These are phyloP conservation scores for Solanum appendiculatum DNA, from an alignment of 257 asterid species.

Conservation along the genomic window DNA sequence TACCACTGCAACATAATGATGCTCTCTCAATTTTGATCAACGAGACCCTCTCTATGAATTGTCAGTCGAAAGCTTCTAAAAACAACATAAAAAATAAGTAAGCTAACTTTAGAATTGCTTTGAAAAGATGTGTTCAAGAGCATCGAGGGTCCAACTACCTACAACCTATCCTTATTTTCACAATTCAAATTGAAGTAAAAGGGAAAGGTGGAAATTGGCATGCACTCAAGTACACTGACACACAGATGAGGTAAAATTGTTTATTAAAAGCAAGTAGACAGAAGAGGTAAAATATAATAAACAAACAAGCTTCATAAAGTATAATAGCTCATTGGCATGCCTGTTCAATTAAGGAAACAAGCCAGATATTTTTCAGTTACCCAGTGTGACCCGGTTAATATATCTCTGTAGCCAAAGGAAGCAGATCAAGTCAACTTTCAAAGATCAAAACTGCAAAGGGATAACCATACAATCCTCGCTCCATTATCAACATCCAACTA, in stretches of 20 bases:
- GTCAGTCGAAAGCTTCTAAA: background rate
- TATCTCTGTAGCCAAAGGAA: background rate
- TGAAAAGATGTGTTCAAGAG: background rate
- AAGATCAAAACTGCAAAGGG: background rate
- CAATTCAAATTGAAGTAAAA: background rate
- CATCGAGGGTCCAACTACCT: background rate
- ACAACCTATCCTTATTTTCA: background rate
- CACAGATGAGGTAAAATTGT: background rate
- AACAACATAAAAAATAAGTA: background rate
- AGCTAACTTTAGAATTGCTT: background rate
- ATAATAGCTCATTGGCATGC: background rate
- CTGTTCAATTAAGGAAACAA: background rate
- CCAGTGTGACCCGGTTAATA: background rate
- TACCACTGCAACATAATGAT: conserved; percentile 11
- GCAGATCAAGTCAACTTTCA: background rate
- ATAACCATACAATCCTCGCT: background rate
- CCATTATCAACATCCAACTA: background rate
- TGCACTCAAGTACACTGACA: background rate
- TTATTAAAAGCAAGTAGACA: background rate
- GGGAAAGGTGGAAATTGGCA: background rate
- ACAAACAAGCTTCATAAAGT: background rate
- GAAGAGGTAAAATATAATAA: background rate
- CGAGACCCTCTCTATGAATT: background rate
- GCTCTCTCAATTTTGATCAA: conserved; percentile 10
- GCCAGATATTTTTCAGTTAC: background rate